phyloP scores from a whole-genome alignment of 176 grass and related monocot genomes.

The Ensete glaucum region DNA sequence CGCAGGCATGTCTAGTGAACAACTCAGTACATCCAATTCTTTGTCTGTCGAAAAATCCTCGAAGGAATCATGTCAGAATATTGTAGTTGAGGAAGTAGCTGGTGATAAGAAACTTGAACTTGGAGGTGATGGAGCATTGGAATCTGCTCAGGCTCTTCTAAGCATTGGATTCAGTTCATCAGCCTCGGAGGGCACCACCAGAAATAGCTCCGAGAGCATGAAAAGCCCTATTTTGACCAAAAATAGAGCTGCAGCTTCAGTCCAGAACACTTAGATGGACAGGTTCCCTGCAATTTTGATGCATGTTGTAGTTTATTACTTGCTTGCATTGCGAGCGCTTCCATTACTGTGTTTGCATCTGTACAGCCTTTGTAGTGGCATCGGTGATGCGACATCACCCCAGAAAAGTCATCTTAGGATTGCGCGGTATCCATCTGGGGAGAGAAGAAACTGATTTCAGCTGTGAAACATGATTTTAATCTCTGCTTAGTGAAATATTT shows the following conservation, averaged over 20 bases:
- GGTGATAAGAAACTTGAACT: conserved; percentile 31
- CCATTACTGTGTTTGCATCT: not conserved
- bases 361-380: not conserved
- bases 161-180: conserved; percentile 45
- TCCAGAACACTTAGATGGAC: conserved; percentile 51
- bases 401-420: not conserved
- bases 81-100: conserved; percentile 13
- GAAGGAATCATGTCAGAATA: not conserved
- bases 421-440: not conserved
- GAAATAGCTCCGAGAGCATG: conserved; percentile 43
- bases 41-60: conserved; percentile 20
- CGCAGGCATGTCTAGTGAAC: conserved; percentile 19
- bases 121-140: conserved; percentile 49
- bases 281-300: not conserved
- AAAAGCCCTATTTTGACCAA: conserved; percentile 58
- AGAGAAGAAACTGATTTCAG: not conserved
- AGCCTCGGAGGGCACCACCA: not conserved
- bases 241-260: conserved; percentile 43
- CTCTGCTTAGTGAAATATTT: not conserved
- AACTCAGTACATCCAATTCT: conserved; percentile 8
- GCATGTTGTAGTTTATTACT: not conserved
- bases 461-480: not conserved
- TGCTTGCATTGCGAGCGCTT: not conserved
- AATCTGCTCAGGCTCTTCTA: conserved; percentile 56
- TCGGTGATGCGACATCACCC: not conserved